A percentile compares a stretch with the other conserved stretches of the same genome.
Evolutionary conservation across 495 filamentous ascomycete genomes (phyloP).

Genomic region (Aspergillus funiculosus): DNA sequence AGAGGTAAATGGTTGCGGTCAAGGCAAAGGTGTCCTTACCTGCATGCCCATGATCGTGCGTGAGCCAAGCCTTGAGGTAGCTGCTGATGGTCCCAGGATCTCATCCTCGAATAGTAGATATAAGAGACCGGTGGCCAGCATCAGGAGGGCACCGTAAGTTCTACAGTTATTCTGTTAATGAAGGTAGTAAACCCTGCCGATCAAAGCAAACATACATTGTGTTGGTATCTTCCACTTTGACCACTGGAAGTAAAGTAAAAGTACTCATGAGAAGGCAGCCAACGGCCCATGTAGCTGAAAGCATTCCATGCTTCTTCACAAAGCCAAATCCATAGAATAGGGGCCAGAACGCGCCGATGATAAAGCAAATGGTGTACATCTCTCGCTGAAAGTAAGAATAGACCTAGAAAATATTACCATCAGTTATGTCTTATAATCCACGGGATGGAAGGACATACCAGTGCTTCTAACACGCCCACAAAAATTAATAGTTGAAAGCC

Average conservation of each 20-base stretch:
- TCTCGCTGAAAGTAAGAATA: slow-evolving; percentile 88
- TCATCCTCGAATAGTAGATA: slow-evolving; percentile 80
- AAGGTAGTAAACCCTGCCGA: slow-evolving; percentile 20
- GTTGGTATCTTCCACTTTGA: slow-evolving; percentile 71
- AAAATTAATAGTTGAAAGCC: slow-evolving; percentile 58
- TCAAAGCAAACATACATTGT: slow-evolving; percentile 56
- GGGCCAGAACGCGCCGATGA: slow-evolving; percentile 74
- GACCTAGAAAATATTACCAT: slow-evolving; percentile 39
- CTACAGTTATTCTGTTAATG: slow-evolving; percentile 37
- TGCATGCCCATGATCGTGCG: slow-evolving; percentile 53
- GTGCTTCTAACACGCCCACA: slow-evolving; percentile 67
- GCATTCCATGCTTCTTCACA: slow-evolving; percentile 52
- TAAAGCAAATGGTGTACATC: slow-evolving; percentile 76
- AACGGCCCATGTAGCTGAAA: slow-evolving; percentile 68
- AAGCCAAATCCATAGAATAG: slow-evolving; percentile 67
- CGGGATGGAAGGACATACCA: slow-evolving; percentile 53
- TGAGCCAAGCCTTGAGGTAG: slow-evolving; percentile 40
- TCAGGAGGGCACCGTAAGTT: slow-evolving; percentile 67
- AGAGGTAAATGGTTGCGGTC: no score
- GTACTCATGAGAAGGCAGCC: slow-evolving; percentile 78
- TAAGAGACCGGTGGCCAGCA: slow-evolving; percentile 69
- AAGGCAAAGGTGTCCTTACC: slow-evolving; percentile 26
- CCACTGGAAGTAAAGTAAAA: slow-evolving; percentile 83
- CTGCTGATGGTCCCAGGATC: slow-evolving; percentile 40
- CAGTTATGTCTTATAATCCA: background rate